Base-by-base conservation (phyloP, 2,329 filamentous ascomycete genomes). In the Xylariaceae sp. region DNA sequence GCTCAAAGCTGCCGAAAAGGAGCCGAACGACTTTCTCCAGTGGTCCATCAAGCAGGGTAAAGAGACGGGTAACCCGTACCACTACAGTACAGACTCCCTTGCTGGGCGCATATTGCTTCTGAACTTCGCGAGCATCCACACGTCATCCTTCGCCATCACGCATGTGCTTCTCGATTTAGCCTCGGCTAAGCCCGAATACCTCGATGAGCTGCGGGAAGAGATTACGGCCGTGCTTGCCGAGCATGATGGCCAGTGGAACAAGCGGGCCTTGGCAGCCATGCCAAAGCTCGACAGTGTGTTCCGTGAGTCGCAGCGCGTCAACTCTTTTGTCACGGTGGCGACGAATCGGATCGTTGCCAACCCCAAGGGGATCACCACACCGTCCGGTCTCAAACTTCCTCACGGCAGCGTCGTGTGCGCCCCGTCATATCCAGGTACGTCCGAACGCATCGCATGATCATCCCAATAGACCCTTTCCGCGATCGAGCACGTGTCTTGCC, bases 131-230 rank as follows among this genome's bases (percentile, higher is more conserved):
- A 56, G 64, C 8, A 65, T 69, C 19, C 64, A 66, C 44, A 67
- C 66, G 2, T 64, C 62, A 3, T 57, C 61, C n/a, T 58, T 63
- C 37, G 45, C 60, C 24, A 47, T 63, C 4, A 64, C 63, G 2
- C 67, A 47, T 47, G 65, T 29, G 8, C 49, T 78, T 28, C 65
- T 67, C 28, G 71, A 77, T 42, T 58, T 78, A 1, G 62, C 60
- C 2, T 34, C 64, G 56, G 18, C 67, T 4, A 19, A 34, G 16
- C 30, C 40, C 4, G 46, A 72, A 43, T 66, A 67, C 50, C 51
- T 74, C 26, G 64, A 70, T 26, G 65, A 68, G 34, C 54, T 74
- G 19, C 64, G 72, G 2, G 55, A 64, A 15, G 72, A 75, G 53
- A 68, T 71, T 19, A 42, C 54, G 11, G 32, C 42, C 12, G 58